Evolutionary conservation across 805 yeast species (phyloP).

Genomic region (Saccharomyces mikatae): DNA sequence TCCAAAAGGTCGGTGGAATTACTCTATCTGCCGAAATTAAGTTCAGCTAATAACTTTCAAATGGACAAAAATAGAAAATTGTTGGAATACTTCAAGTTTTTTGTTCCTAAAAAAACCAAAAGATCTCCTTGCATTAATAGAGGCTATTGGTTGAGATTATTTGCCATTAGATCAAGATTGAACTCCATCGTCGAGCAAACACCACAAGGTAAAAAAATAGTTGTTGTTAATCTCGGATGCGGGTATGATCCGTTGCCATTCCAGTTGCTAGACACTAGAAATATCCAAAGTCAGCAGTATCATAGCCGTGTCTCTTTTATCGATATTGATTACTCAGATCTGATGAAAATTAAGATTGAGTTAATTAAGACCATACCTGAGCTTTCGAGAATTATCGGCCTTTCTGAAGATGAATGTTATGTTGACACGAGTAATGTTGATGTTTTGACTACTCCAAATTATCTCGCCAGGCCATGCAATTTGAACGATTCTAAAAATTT

Average conservation of each 20-base stretch:
- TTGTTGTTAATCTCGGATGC: conserved; percentile 66
- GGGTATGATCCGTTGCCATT: conserved; percentile 65
- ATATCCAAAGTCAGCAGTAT: conserved; percentile 22
- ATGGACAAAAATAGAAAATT: conserved; percentile 3
- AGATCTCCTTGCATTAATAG: conserved; percentile 75
- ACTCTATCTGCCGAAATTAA: conserved; percentile 36
- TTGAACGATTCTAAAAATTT: conserved; percentile 42
- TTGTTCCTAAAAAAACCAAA: conserved; percentile 51
- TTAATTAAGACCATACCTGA: conserved; percentile 45
- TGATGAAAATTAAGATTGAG: conserved; percentile 46
- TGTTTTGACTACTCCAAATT: conserved; percentile 34
- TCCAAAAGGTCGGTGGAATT: conserved; percentile 74
- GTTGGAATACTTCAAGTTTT: conserved; percentile 50
- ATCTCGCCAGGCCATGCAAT: conserved; percentile 61
- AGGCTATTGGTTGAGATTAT: conserved; percentile 78
- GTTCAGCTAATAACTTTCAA: neutral
- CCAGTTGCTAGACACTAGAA: conserved; percentile 35
- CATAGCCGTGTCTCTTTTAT: conserved; percentile 40
- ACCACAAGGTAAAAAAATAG: conserved; percentile 22
- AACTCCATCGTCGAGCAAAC: conserved; percentile 37
- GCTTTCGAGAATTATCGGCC: conserved; percentile 37
- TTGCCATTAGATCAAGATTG: conserved; percentile 50
- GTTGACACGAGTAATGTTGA: conserved; percentile 5
- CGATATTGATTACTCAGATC: conserved; percentile 71
- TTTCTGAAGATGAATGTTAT: conserved; percentile 13